These are phyloP conservation scores for Camelina hispida DNA, from an alignment of 345 rosid genomes.

Conservation along the genomic window DNA sequence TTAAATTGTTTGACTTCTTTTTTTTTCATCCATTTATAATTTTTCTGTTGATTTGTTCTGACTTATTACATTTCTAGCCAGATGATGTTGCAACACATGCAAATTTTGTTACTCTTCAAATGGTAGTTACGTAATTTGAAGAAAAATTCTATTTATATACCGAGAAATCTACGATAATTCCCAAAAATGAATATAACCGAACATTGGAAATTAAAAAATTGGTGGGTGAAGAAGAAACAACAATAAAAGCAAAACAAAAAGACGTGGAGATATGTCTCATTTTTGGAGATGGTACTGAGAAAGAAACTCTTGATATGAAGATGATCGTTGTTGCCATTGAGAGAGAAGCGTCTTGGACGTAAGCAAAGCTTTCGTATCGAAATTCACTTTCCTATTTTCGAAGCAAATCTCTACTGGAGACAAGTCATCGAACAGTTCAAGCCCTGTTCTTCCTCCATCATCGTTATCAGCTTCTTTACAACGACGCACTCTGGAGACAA, in stretches of 20 bases:
- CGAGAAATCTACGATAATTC: background rate
- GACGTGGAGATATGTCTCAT: background rate
- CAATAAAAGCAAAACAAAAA: background rate
- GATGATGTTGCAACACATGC: background rate
- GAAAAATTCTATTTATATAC: background rate
- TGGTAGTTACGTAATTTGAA: background rate
- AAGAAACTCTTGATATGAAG: conserved; percentile 49
- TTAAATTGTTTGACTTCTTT: too few species aligned
- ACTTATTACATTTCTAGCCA: background rate
- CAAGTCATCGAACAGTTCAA: conserved; percentile 54
- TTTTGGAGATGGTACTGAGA: conserved; percentile 29
- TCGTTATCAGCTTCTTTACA: conserved; percentile 31
- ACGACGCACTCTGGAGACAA: conserved; percentile 53
- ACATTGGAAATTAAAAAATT: background rate
- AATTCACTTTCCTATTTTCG: conserved; percentile 40
- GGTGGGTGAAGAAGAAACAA: background rate
- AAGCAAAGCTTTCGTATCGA: conserved; percentile 38
- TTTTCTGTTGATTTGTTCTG: too few species aligned
- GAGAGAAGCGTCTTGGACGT: conserved; percentile 48
- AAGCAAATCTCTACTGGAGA: conserved; percentile 62
- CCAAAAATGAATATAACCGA: background rate
- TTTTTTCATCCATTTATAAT: too few species aligned
- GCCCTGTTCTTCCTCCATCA: conserved; percentile 32
- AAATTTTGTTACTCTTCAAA: background rate
- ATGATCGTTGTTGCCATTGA: conserved; percentile 51